Base-by-base conservation (phyloP, 306 rosid genomes). In the Prinsepia uniflora region DNA sequence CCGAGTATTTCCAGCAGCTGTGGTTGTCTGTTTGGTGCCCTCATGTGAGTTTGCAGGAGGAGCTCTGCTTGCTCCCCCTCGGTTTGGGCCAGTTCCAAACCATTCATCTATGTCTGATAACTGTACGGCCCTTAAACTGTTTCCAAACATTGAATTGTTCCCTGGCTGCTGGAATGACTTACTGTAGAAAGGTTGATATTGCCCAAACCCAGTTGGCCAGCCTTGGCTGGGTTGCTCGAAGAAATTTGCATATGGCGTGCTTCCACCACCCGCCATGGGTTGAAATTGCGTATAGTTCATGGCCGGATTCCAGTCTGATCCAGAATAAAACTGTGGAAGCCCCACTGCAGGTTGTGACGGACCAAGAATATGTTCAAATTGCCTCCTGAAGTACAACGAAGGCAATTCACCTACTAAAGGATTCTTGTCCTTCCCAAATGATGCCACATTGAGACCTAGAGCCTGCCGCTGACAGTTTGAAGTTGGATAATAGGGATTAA, bases 201-300 rank as follows among this genome's bases (percentile, higher is more conserved):
- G 46, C 40, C 56, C 24, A 41, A 40, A 12, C 64, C 43, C 57
- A 3, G 55, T 61, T 52, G 75, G 75, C 64, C 20, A 18, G 52
- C 57, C 52, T 76, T 68, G 74, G 52, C 54, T 66, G 46, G 67
- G 52, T 54, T 19, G 68, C 79, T 18, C n/a, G 7, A 19, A 8
- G 13, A 4, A 5, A 50, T 65, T 42, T 15, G 42, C 67, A 40
- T 46, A 11, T 10, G 4, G 54, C 61, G 76, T 45, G 48, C 67
- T n/a, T 15, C 67, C 61, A 39, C 70, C 40, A 53, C 22, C 64
- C 55, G 48, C 46, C 15, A 54, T 41, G 22, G 72, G 65, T 22
- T 65, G 36, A 24, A 24, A 5, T 34, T 44, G 48, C 7, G 7
- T 52, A 14, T 47, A 11, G 34, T 6, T n/a, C 36, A 55, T 7